Evolutionary conservation across 1,284 basidiomycete genomes (phyloP), one percentile per base, ranked within the genome.

Genomic region (Cystobasidium slooffiae): DNA sequence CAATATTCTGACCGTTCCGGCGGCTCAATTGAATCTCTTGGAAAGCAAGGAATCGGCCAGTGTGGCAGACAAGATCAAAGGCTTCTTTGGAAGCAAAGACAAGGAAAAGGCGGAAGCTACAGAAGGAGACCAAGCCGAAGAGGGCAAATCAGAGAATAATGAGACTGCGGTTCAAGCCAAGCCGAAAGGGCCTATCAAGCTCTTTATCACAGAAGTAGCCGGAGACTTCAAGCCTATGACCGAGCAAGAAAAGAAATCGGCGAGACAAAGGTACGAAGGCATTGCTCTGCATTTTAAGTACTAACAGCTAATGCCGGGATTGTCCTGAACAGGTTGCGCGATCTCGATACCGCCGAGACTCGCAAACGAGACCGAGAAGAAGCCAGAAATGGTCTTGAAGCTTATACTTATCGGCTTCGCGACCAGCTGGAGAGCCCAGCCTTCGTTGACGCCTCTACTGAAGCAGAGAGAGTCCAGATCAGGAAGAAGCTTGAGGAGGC

Each of bases 381-480:
- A 82, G 92, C 93, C 1, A 88, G 90, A 70, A 99, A 99, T 83
- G 86, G 88, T 39, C 88, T 99, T 72, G 97, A 99, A 83, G 88
- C 90, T 37, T 96, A 95, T 82, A 83, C 98, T 20, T 99, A 99
- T 84, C 88, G 90, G 72, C 84, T 97, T 44, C 89, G 93, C 24
- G 94, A 95, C 81, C 85, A 94, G 31, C 84, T 98, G 9, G 87
- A 89, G 37, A 88, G 89, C 6, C 53, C 46, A 22, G 90, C 91
- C 18, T 91, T 94, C 84, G 88, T 88, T 82, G 89, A 90, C 80
- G 95, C 89, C 81, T 93, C 90, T 53, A 90, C 88, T 76, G 83
- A 86, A 10, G 80, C 82, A 9, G 97, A 99, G 83, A 85, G 92
- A 69, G 83, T 86, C 67, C 84, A 84, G 20, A 87, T 99, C 70